phyloP scores from a whole-genome alignment of 2,329 filamentous ascomycete genomes.

The Penicillium sp. region DNA sequence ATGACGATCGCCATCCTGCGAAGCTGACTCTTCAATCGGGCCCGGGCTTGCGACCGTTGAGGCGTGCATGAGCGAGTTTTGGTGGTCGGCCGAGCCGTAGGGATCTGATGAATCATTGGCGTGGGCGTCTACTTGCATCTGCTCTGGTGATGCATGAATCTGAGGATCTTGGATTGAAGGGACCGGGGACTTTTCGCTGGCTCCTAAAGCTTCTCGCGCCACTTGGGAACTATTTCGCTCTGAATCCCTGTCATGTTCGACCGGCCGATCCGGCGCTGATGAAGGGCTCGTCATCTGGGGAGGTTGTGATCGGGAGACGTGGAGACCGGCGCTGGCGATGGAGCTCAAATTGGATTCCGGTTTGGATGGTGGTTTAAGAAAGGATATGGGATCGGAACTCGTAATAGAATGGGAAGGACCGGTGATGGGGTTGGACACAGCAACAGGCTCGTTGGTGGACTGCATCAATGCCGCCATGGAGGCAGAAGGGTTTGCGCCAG shows the following conservation, averaged over 20 bases:
- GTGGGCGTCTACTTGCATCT: slow-evolving; percentile 50
- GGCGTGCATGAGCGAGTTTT: slow-evolving; percentile 53
- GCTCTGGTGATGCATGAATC: slow-evolving; percentile 50
- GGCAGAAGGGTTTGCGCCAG: slow-evolving; percentile 32
- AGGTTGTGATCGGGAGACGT: slow-evolving; percentile 41
- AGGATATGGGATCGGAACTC: slow-evolving; percentile 32
- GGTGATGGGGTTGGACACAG: slow-evolving; percentile 39
- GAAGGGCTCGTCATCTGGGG: slow-evolving; percentile 51
- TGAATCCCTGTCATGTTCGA: slow-evolving; percentile 33
- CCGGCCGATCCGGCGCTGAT: slow-evolving; percentile 47
- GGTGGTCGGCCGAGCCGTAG: slow-evolving; percentile 54
- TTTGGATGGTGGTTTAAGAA: slow-evolving; percentile 37
- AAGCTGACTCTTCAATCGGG: slow-evolving; percentile 46
- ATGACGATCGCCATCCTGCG: slow-evolving; percentile 44
- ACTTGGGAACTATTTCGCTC: slow-evolving; percentile 43
- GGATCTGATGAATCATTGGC: slow-evolving; percentile 46
- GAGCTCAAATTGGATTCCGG: slow-evolving; percentile 41
- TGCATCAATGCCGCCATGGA: slow-evolving; percentile 48
- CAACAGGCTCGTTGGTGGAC: slow-evolving; percentile 42
- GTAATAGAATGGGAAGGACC: slow-evolving; percentile 29
- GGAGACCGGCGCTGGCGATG: slow-evolving; percentile 45
- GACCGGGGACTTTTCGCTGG: slow-evolving; percentile 36
- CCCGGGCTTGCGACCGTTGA: slow-evolving; percentile 51
- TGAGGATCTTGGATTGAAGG: slow-evolving; percentile 48
- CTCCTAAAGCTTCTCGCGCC: slow-evolving; percentile 42